phyloP scores from a whole-genome alignment of 345 rosid genomes.

The Adansonia digitata region DNA sequence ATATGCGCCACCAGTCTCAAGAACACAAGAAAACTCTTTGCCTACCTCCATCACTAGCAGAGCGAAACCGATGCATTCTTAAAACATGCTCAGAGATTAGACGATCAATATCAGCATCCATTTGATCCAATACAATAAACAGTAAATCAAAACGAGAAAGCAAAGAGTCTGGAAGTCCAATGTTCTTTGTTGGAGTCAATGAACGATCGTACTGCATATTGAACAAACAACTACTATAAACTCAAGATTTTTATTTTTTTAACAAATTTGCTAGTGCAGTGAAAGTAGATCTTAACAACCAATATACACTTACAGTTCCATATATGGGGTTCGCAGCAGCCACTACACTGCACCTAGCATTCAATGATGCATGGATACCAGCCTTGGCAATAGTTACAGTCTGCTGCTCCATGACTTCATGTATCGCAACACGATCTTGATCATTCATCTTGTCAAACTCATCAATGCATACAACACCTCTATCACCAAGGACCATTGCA shows the following conservation, averaged over 20 bases:
- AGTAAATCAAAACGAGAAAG: conserved; percentile 97
- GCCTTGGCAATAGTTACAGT: conserved; percentile 99
- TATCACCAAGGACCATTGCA: conserved; percentile 99
- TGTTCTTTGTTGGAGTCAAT: conserved; percentile 93
- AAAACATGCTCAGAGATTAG: conserved; percentile 88
- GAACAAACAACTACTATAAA: conserved; percentile 15
- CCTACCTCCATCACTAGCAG: conserved; percentile 67
- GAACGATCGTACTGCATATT: conserved; percentile 90
- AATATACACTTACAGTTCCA: conserved; percentile 72
- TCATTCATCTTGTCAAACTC: conserved; percentile 99
- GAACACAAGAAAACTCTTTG: conserved; percentile 9
- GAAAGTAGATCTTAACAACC: conserved; percentile 4
- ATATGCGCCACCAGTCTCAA: not conserved
- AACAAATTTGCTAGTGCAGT: not conserved
- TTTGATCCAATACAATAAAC: conserved; percentile 97
- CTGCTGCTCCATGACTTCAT: conserved; percentile 99
- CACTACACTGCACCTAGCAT: conserved; percentile 97
- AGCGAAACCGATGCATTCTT: conserved; percentile 90
- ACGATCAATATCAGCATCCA: conserved; percentile 94
- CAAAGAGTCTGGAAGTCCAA: conserved; percentile 98
- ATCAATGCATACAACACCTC: conserved; percentile 95
- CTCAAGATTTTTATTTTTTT: conserved; percentile 2
- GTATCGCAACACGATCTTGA: conserved; percentile 97
- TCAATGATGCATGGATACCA: conserved; percentile 95
- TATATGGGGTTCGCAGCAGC: conserved; percentile 97